Percentiles rank a stretch among this genome's conserved stretches.
These are phyloP conservation scores for Fusarium mundagurra DNA, from an alignment of 2,329 filamentous ascomycete genomes.

Conservation along the genomic window DNA sequence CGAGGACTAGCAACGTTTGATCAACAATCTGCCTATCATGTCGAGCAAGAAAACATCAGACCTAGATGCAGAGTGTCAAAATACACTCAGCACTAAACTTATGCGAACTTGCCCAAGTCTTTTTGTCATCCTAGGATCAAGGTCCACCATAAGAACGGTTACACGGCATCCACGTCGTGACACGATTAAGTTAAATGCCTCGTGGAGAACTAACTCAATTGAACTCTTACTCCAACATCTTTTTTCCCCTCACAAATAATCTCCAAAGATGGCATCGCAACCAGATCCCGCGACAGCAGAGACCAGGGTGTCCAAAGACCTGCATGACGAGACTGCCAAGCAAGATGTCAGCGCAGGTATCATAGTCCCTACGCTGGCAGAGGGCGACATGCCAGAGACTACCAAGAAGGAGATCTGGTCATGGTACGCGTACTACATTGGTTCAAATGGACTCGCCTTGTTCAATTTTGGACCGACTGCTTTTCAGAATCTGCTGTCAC, in stretches of 20 bases:
- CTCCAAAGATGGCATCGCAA: not conserved
- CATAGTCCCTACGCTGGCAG: slow-evolving; percentile 13
- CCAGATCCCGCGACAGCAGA: not conserved
- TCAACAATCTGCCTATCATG: slow-evolving; percentile 9
- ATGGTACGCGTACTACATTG: slow-evolving; percentile 66
- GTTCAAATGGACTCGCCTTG: slow-evolving; percentile 69
- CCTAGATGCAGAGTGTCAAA: not conserved
- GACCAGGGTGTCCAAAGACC: not conserved
- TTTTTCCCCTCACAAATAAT: not conserved
- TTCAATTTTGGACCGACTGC: slow-evolving; percentile 74
- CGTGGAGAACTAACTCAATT: not conserved
- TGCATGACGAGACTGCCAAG: not conserved
- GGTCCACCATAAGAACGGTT: slow-evolving; percentile 1
- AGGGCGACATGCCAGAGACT: slow-evolving; percentile 25
- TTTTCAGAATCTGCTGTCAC: slow-evolving; percentile 71
- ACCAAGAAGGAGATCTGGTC: slow-evolving; percentile 38
- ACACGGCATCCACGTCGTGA: slow-evolving; percentile 9
- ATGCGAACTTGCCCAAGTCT: not conserved
- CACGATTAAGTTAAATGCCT: slow-evolving; percentile 12
- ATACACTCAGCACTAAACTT: not conserved
- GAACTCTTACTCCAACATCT: not conserved
- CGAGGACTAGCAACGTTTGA: not conserved
- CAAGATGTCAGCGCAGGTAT: slow-evolving; percentile 15
- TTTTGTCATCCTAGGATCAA: not conserved
- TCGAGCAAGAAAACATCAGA: not conserved